These are phyloP conservation scores for Priceomyces castillae DNA, from an alignment of 805 yeast species.

Conservation along the genomic window DNA sequence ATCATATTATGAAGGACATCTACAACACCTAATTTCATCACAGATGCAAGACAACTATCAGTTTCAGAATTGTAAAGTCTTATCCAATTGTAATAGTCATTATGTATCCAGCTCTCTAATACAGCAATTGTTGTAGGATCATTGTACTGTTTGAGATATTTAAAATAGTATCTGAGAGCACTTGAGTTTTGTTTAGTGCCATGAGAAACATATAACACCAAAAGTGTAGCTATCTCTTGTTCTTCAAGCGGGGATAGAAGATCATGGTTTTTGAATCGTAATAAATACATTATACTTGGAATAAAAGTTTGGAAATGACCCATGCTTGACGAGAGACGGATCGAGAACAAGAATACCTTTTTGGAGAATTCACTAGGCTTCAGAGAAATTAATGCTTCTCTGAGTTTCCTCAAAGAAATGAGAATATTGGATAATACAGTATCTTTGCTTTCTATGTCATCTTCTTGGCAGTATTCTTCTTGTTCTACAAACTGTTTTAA, in stretches of 20 bases:
- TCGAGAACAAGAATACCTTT: constrained; percentile 48
- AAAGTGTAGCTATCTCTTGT: constrained; percentile 39
- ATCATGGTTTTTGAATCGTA: constrained; percentile 21
- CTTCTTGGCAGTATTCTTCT: constrained; percentile 6
- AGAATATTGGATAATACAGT: constrained; percentile 26
- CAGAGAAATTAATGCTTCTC: constrained; percentile 52
- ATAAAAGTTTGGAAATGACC: constrained; percentile 55
- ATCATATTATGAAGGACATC: constrained; percentile 33
- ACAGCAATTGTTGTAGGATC: constrained; percentile 14
- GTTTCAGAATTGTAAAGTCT: constrained; percentile 29
- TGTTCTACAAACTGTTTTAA: constrained; percentile 9
- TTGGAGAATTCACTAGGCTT: constrained; percentile 38
- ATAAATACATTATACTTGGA: constrained; percentile 48
- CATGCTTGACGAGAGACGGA: constrained; percentile 41
- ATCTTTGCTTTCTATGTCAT: constrained; percentile 1
- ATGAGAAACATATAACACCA: constrained; percentile 47
- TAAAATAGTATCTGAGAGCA: constrained; percentile 30
- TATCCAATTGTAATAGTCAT: constrained; percentile 32
- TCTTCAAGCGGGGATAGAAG: constrained; percentile 30
- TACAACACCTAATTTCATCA: constrained; percentile 43
- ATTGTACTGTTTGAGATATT: constrained; percentile 18
- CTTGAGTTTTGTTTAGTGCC: constrained; percentile 29
- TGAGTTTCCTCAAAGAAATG: constrained; percentile 42
- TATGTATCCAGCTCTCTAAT: constrained; percentile 25
- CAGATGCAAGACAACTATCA: constrained; percentile 29